Evolutionary conservation across 2,329 filamentous ascomycete species (phyloP), one percentile per base, ranked within the genome.

Genomic region (Elsinoe batatas): DNA sequence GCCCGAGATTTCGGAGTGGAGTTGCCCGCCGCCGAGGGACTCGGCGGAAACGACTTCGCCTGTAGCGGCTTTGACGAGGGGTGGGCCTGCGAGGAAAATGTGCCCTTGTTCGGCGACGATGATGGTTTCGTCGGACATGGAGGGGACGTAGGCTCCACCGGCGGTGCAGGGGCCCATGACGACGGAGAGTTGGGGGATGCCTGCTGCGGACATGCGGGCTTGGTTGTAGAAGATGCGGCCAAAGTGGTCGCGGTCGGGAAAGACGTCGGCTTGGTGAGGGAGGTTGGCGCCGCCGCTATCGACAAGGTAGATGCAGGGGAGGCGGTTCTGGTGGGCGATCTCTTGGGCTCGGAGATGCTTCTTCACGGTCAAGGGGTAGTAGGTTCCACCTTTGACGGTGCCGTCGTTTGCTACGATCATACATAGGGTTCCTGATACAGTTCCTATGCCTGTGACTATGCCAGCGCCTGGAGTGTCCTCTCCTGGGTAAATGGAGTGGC

Each of bases 141-240:
- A 89, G 10, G 91, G 91, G 10, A 97, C 91, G 68, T 98, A 97
- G 20, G 91, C 91, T 47, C 91, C 91, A 51, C 91, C 91, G 1
- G 91, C 91, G 0, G 93, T 98, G 72, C 93, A 98, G 42, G 91
- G 88, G 0, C 91, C 91, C 91, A 98, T 96, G 46, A 98, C 91
- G 2, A 96, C 89, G 8, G 88, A 85, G 63, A 98, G 87, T 67
- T 97, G 91, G 1, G 91, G 91, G 59, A 97, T 95, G 3, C 90
- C 89, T 62, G 84, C 74, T 1, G 86, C 80, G 62, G 87, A 93
- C 90, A 97, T 95, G 65, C 88, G 79, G 2, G 93, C 91, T 72
- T 98, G 91, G 73, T 98, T 96, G 78, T 87, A 98, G 77, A 98
- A 98, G 68, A 97, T 95, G 61, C 91, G 88, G 35, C 91, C 90